Evolutionary conservation across 768 basidiomycete genomes (phyloP).

Genomic region (Lactarius vividus): DNA sequence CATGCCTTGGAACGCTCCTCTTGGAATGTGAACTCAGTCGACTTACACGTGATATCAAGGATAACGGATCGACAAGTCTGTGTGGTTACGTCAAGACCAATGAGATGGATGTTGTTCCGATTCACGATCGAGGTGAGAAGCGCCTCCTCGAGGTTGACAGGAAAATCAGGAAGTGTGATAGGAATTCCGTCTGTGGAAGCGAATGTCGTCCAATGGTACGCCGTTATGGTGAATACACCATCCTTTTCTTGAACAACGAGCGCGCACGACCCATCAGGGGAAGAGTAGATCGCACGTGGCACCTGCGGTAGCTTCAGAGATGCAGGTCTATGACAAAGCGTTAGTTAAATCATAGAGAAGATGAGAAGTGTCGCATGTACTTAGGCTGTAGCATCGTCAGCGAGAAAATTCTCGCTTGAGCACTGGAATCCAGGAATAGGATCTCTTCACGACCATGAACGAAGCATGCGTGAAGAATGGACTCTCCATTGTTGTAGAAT

Average conservation of each 20-base stretch:
- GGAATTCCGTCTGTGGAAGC: slow-evolving; percentile 48
- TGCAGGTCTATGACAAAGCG: slow-evolving; percentile 39
- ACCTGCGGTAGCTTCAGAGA: slow-evolving; percentile 38
- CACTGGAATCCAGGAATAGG: slow-evolving; percentile 45
- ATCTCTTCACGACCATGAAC: slow-evolving; percentile 53
- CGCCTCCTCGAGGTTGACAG: slow-evolving; percentile 28
- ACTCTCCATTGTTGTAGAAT: slow-evolving; percentile 40
- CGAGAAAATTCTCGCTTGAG: slow-evolving; percentile 50
- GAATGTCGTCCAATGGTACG: slow-evolving; percentile 58
- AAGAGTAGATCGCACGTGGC: slow-evolving; percentile 41
- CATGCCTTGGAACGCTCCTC: slow-evolving; percentile 38
- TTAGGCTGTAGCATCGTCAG: slow-evolving; percentile 52
- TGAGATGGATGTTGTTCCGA: slow-evolving; percentile 43
- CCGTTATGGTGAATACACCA: slow-evolving; percentile 30
- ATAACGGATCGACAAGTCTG: slow-evolving; percentile 42
- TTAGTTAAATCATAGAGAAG: not conserved
- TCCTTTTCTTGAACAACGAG: slow-evolving; percentile 35
- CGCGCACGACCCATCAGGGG: slow-evolving; percentile 56
- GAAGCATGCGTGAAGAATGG: slow-evolving; percentile 43
- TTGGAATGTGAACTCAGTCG: slow-evolving; percentile 56
- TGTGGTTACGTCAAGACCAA: slow-evolving; percentile 39
- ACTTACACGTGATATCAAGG: slow-evolving; percentile 52
- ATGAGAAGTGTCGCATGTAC: slow-evolving; percentile 32
- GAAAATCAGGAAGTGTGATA: slow-evolving; percentile 35
- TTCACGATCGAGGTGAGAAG: slow-evolving; percentile 48